phyloP scores from a whole-genome alignment of 345 rosid species.

The Arabidopsis arenosa region DNA sequence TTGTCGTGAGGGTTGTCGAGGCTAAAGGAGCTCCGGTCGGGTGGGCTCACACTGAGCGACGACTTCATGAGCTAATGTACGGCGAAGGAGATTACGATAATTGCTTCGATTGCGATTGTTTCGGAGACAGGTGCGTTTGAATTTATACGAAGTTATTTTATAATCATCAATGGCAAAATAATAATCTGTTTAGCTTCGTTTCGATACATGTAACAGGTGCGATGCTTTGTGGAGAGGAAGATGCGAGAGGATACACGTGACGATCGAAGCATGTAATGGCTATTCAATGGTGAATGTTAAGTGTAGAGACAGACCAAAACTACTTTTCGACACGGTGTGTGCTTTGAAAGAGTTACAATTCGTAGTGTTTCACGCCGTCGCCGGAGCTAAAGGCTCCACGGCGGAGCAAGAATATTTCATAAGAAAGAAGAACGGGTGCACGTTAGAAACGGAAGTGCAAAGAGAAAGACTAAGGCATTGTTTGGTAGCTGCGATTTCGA shows the following conservation, averaged over 20 bases:
- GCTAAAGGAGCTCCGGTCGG: constrained; percentile 55
- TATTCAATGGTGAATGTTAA: constrained; percentile 71
- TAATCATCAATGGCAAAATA: background rate
- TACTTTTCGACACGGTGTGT: constrained; percentile 84
- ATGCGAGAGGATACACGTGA: constrained; percentile 64
- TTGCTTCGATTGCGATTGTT: constrained; percentile 60
- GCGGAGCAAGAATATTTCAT: constrained; percentile 93
- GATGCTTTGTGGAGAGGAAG: constrained; percentile 45
- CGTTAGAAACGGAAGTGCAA: constrained; percentile 61
- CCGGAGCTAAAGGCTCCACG: constrained; percentile 63
- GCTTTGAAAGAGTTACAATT: constrained; percentile 78
- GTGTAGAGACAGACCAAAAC: constrained; percentile 80
- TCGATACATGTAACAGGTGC: constrained; percentile 32
- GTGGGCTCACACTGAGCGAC: constrained; percentile 72
- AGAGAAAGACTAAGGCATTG: constrained; percentile 60
- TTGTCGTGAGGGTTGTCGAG: constrained; percentile 53
- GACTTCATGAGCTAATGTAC: constrained; percentile 88
- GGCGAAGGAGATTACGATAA: constrained; percentile 64
- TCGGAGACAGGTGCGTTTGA: constrained; percentile 45
- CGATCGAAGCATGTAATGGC: constrained; percentile 71
- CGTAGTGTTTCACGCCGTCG: constrained; percentile 84
- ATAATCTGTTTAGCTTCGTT: background rate
- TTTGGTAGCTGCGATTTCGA: constrained; percentile 77
- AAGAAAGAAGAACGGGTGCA: constrained; percentile 75
- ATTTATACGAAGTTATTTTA: background rate